Evolutionary conservation across 768 basidiomycete genomes (phyloP).

Genomic region (Coprinopsis strossmayeri): DNA sequence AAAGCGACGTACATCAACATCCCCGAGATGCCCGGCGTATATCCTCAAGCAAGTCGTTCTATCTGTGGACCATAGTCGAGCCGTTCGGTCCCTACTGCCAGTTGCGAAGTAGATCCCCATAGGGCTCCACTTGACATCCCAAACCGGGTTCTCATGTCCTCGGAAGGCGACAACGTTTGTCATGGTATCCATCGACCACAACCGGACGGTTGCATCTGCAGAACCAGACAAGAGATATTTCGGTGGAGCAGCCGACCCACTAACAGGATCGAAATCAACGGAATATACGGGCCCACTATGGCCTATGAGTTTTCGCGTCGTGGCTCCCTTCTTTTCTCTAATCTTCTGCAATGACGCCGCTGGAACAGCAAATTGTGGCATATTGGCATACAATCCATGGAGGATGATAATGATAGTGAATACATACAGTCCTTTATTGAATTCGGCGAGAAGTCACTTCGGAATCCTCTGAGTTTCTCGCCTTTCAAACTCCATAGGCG

Average conservation of each 20-base stretch:
- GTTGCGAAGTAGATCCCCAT: constrained; percentile 98
- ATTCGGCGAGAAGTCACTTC: constrained; percentile 67
- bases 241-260: constrained; percentile 81
- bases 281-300: constrained; percentile 97
- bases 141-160: constrained; percentile 95
- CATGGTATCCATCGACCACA: constrained; percentile 96
- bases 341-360: constrained; percentile 57
- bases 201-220: constrained; percentile 81
- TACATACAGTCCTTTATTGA: constrained; percentile 60
- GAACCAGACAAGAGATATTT: constrained; percentile 87
- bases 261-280: constrained; percentile 86
- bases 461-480: constrained; percentile 71
- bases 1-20: constrained; percentile 79
- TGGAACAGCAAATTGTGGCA: constrained; percentile 22
- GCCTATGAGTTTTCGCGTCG: constrained; percentile 92
- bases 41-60: constrained; percentile 79
- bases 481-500: constrained; percentile 93
- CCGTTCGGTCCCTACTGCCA: constrained; percentile 89
- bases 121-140: constrained; percentile 99
- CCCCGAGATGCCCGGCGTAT: constrained; percentile 93
- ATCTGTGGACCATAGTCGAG: constrained; percentile 95
- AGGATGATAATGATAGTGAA: background rate
- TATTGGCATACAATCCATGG: background rate
- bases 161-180: constrained; percentile 90
- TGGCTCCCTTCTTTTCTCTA: constrained; percentile 73